Evolutionary conservation across 2,329 filamentous ascomycete species (phyloP).

Genomic region (Gnomoniopsis smithogilvyi): DNA sequence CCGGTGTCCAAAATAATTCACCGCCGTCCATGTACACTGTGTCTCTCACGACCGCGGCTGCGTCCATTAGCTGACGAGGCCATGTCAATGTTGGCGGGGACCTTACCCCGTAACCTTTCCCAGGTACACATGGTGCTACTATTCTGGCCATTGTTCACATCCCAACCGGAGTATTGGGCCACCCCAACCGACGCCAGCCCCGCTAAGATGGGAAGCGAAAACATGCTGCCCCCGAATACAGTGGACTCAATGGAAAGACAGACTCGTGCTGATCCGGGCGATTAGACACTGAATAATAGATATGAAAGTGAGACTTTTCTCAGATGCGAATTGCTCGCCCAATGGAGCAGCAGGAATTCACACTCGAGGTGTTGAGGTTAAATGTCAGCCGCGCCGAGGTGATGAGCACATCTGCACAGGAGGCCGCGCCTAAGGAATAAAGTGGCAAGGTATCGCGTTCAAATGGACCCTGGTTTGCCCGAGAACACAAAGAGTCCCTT

Average conservation of each 20-base stretch:
- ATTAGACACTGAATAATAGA: too few relatives aligned
- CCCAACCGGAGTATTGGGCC: conserved; percentile 50
- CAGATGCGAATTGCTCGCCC: too few relatives aligned
- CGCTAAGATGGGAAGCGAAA: conserved; percentile 26
- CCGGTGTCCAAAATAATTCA: conserved; percentile 48
- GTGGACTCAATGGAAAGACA: conserved; percentile 17
- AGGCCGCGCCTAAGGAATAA: conserved; percentile 5
- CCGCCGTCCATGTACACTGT: conserved; percentile 66
- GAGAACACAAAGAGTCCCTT: too few relatives aligned
- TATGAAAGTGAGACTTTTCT: too few relatives aligned
- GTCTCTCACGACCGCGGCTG: conserved; percentile 58
- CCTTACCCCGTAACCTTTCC: conserved; percentile 42
- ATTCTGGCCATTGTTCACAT: conserved; percentile 38
- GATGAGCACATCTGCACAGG: background rate
- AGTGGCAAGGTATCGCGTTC: too few relatives aligned
- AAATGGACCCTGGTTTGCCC: too few relatives aligned
- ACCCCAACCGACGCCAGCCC: conserved; percentile 25
- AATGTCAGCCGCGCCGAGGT: conserved; percentile 2
- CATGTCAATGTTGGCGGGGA: background rate
- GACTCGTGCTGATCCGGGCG: background rate
- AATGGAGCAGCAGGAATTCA: background rate
- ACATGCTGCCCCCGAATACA: conserved; percentile 28
- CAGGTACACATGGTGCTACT: conserved; percentile 60
- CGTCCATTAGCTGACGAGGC: conserved; percentile 20
- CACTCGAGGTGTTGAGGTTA: background rate